These are phyloP conservation scores for Pouteria glomerata DNA, from an alignment of 148 eudicot species.

Conservation along the genomic window DNA sequence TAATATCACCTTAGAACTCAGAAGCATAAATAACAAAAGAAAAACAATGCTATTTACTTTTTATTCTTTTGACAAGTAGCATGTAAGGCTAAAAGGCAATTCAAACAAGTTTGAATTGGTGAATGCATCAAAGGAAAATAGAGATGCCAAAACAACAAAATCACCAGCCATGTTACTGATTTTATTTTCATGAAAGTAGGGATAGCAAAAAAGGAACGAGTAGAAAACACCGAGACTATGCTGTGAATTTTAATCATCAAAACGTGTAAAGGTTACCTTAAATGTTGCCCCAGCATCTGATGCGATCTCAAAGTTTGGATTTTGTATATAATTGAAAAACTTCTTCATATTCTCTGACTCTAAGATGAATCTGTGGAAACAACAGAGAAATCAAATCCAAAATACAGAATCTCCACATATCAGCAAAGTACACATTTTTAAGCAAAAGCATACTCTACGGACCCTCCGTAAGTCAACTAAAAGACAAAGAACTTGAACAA, in stretches of 20 bases:
- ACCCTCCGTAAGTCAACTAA: too few species aligned
- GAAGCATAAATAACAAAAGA: neutral
- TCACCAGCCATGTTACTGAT: neutral
- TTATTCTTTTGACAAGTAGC: too few species aligned
- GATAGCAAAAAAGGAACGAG: neutral
- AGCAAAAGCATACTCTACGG: neutral
- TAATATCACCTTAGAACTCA: neutral
- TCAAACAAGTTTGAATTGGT: neutral
- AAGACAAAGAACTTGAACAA: neutral
- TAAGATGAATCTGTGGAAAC: constrained; percentile 41
- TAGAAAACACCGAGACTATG: neutral
- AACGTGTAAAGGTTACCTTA: neutral
- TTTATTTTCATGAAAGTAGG: neutral
- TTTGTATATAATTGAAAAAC: constrained; percentile 60
- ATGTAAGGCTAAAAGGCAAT: neutral
- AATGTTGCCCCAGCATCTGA: constrained; percentile 73
- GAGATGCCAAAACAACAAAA: neutral
- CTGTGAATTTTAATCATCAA: neutral
- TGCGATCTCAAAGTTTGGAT: constrained; percentile 67
- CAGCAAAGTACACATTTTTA: neutral
- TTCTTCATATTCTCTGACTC: constrained; percentile 48
- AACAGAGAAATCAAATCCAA: neutral
- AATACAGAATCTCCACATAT: neutral
- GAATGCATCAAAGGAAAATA: neutral
- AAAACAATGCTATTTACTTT: neutral